phyloP scores from a whole-genome alignment of 2,329 filamentous ascomycete genomes.

The Colletotrichum tabaci region DNA sequence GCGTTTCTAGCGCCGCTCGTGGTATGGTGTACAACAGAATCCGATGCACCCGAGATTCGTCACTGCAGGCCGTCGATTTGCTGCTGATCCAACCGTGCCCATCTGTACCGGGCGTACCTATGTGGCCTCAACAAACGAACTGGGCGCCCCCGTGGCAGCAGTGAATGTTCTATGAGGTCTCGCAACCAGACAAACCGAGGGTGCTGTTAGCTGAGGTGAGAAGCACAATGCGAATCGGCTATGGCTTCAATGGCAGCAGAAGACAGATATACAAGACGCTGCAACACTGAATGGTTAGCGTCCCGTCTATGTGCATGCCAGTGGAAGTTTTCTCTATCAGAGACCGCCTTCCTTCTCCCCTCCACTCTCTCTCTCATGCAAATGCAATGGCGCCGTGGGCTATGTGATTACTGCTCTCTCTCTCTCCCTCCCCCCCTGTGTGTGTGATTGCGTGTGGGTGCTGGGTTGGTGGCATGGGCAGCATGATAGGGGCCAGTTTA shows the following conservation, averaged over 20 bases:
- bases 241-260: conserved; percentile 16
- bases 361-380: conserved; percentile 13
- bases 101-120: background rate
- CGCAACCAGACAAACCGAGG: background rate
- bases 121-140: conserved; percentile 1
- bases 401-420: conserved; percentile 5
- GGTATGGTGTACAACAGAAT: background rate
- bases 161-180: background rate
- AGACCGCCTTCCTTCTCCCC: background rate
- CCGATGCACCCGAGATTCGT: background rate
- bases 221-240: background rate
- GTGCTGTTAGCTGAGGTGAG: background rate
- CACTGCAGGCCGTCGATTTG: background rate
- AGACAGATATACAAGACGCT: conserved; percentile 2
- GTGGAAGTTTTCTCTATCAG: background rate
- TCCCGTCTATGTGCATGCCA: conserved; percentile 6
- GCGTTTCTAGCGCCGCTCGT: background rate
- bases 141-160: background rate
- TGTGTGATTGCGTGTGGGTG: no score
- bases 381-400: conserved; percentile 25
- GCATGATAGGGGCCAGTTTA: conserved; percentile 37
- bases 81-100: background rate
- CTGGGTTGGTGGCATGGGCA: conserved; percentile 22
- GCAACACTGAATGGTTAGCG: conserved; percentile 25
- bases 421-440: no score